Conservation (phyloP, 306 rosid genomes). For the Dryas octopetala region DNA sequence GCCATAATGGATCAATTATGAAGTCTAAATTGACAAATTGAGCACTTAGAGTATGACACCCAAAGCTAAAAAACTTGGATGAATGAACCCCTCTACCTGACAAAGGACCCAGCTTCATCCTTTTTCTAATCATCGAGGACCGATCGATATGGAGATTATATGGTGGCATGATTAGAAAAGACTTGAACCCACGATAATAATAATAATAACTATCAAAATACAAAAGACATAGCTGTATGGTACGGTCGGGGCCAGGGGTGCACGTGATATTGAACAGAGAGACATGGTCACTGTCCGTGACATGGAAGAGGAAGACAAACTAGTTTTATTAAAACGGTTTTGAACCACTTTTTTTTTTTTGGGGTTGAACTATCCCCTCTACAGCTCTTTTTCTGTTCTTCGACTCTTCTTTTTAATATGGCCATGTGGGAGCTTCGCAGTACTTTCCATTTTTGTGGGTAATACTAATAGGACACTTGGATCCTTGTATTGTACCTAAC, state of each 20-base stretch:
- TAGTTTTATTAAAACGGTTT: slow-evolving; percentile 16
- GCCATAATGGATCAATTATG: neutral
- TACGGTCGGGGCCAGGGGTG: slow-evolving; percentile 25
- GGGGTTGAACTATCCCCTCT: neutral
- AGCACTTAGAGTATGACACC: neutral
- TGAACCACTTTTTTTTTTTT: slow-evolving; percentile 33
- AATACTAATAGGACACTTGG: neutral
- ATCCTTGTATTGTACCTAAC: too few relatives aligned
- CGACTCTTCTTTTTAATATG: slow-evolving; percentile 17
- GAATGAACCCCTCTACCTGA: neutral
- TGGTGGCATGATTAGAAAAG: neutral
- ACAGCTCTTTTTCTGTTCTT: neutral
- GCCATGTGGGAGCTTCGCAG: slow-evolving; percentile 21
- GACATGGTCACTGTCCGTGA: slow-evolving; percentile 41
- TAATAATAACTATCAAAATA: neutral
- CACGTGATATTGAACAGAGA: slow-evolving; percentile 48
- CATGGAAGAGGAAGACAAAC: slow-evolving; percentile 43
- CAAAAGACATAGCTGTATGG: slow-evolving; percentile 26
- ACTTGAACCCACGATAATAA: neutral
- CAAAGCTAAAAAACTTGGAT: neutral
- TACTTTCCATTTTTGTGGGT: neutral
- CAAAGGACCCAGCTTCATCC: neutral
- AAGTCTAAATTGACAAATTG: neutral
- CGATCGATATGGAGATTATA: neutral
- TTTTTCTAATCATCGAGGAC: slow-evolving; percentile 8